These are phyloP conservation scores for Scenedesmus sp. DNA, from an alignment of 163 green algal species.

Conservation along the genomic window DNA sequence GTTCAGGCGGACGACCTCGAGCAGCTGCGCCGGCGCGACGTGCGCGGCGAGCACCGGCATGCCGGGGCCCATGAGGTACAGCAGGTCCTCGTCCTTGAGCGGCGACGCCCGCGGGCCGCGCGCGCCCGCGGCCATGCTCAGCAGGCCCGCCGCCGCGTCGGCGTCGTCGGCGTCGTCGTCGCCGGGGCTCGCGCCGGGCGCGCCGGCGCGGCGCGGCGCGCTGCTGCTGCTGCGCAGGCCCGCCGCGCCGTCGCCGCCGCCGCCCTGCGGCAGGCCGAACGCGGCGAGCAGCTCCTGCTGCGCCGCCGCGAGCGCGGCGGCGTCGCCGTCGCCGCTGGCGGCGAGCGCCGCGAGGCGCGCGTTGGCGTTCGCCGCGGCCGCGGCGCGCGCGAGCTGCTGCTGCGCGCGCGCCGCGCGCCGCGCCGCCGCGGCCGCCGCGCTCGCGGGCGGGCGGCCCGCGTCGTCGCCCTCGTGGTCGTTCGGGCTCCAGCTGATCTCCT, in stretches of 20 bases:
- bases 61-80: constrained; percentile 38
- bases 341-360: background rate
- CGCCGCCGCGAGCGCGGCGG: constrained; percentile 3
- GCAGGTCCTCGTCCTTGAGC: constrained; percentile 27
- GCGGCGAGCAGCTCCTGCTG: background rate
- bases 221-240: constrained; percentile 28
- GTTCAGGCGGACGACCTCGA: constrained; percentile 35
- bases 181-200: background rate
- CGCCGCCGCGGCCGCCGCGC: constrained; percentile 1
- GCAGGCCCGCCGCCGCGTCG: background rate
- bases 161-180: constrained; percentile 10
- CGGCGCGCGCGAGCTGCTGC: constrained; percentile 24
- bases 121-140: background rate
- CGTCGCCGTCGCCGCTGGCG: background rate
- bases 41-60: constrained; percentile 28
- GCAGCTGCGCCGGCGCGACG: constrained; percentile 15
- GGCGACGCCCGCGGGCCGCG: background rate
- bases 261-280: background rate
- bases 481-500: constrained; percentile 43
- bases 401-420: background rate
- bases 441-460: background rate
- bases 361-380: background rate
- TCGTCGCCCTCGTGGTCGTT: constrained; percentile 11
- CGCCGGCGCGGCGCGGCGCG: background rate
- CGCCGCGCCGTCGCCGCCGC: constrained; percentile 11